These are phyloP conservation scores for Triangularia verruculosa DNA, from an alignment of 2,329 filamentous ascomycete species.

Conservation along the genomic window DNA sequence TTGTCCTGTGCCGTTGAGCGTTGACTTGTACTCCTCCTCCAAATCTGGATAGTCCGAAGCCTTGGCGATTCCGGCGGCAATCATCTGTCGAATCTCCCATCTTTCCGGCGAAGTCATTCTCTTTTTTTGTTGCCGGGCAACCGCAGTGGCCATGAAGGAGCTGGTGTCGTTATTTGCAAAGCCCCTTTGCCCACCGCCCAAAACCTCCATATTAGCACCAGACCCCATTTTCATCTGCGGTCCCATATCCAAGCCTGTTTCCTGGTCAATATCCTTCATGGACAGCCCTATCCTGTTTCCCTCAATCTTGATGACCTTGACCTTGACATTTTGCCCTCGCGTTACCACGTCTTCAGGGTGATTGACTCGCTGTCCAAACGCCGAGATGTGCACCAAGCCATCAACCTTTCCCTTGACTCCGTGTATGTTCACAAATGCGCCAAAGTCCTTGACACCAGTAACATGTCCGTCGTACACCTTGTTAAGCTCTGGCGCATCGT, in stretches of 20 bases:
- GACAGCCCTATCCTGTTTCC: slow-evolving; percentile 79
- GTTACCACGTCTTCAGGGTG: slow-evolving; percentile 86
- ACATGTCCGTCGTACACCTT: slow-evolving; percentile 91
- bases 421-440: slow-evolving; percentile 88
- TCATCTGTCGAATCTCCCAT: slow-evolving; percentile 96
- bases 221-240: slow-evolving; percentile 77
- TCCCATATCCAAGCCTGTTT: slow-evolving; percentile 76
- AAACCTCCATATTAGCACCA: slow-evolving; percentile 81
- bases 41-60: slow-evolving; percentile 92
- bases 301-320: slow-evolving; percentile 88
- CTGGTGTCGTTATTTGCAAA: slow-evolving; percentile 38
- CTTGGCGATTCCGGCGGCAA: slow-evolving; percentile 90
- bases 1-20: slow-evolving; percentile 77
- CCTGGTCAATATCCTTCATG: slow-evolving; percentile 96
- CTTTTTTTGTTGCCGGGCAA: slow-evolving; percentile 69
- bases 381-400: slow-evolving; percentile 89
- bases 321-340: slow-evolving; percentile 78
- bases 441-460: slow-evolving; percentile 92
- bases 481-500: slow-evolving; percentile 75
- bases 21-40: slow-evolving; percentile 89
- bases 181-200: slow-evolving; percentile 61
- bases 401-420: slow-evolving; percentile 86
- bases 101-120: slow-evolving; percentile 93
- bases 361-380: slow-evolving; percentile 83
- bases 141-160: slow-evolving; percentile 60